These are phyloP conservation scores for Agrocybe pediades DNA, from an alignment of 768 basidiomycete species.

Conservation along the genomic window DNA sequence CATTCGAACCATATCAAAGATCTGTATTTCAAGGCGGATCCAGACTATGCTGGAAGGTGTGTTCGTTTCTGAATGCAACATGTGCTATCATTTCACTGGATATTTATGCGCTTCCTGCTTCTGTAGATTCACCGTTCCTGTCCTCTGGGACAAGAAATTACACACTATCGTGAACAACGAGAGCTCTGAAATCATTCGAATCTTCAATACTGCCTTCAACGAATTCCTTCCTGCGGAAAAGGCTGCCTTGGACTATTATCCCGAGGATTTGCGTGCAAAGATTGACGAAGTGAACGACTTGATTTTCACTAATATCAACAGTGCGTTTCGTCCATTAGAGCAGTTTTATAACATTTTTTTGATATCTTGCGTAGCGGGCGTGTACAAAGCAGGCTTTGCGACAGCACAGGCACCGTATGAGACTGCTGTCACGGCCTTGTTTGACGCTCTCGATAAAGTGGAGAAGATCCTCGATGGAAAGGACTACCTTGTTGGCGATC, in stretches of 20 bases:
- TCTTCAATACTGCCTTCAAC: slow-evolving; percentile 88
- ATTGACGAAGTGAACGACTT: slow-evolving; percentile 87
- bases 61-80: slow-evolving; percentile 16
- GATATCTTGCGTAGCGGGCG: slow-evolving; percentile 55
- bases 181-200: slow-evolving; percentile 91
- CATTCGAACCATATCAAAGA: slow-evolving; percentile 75
- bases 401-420: slow-evolving; percentile 80
- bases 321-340: slow-evolving; percentile 39
- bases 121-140: slow-evolving; percentile 79
- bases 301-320: slow-evolving; percentile 86
- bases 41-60: slow-evolving; percentile 70
- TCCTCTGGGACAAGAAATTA: slow-evolving; percentile 91
- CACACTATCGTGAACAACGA: slow-evolving; percentile 95
- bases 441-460: slow-evolving; percentile 76
- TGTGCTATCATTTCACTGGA: not conserved
- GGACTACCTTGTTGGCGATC: slow-evolving; percentile 82
- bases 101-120: not conserved
- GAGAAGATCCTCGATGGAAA: slow-evolving; percentile 79
- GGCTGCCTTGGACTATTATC: slow-evolving; percentile 76
- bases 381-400: slow-evolving; percentile 91
- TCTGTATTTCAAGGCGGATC: slow-evolving; percentile 77
- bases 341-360: not conserved
- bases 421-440: slow-evolving; percentile 70
- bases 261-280: slow-evolving; percentile 63
- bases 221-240: slow-evolving; percentile 65